phyloP scores from a whole-genome alignment of 1,139 yeast genomes.

The Debaryomyces coudertii region DNA sequence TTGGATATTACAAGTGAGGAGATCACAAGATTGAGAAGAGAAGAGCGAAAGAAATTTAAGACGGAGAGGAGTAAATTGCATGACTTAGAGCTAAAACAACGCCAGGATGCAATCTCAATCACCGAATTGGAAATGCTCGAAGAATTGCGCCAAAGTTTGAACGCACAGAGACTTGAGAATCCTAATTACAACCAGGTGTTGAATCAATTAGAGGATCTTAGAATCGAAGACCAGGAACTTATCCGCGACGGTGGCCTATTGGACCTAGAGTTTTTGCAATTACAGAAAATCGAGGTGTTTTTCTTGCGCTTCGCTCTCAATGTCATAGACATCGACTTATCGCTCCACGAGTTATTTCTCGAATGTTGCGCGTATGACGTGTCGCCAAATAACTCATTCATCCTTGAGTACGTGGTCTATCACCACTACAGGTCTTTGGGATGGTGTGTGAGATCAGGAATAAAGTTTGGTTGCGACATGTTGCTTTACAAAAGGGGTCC shows the following conservation, averaged over 20 bases:
- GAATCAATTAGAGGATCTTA: slow-evolving; percentile 23
- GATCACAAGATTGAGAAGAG: slow-evolving; percentile 71
- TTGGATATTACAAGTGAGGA: slow-evolving; percentile 63
- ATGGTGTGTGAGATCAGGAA: slow-evolving; percentile 93
- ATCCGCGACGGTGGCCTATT: slow-evolving; percentile 38
- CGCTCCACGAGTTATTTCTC: slow-evolving; percentile 31
- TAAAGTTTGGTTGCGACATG: slow-evolving; percentile 87
- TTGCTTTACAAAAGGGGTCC: slow-evolving; percentile 89
- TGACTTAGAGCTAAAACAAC: slow-evolving; percentile 34
- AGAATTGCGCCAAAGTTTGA: slow-evolving; percentile 25
- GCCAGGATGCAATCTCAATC: slow-evolving; percentile 26
- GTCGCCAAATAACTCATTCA: slow-evolving; percentile 41
- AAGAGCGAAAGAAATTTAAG: slow-evolving; percentile 74
- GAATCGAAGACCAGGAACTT: slow-evolving; percentile 41
- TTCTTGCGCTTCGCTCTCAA: slow-evolving; percentile 62
- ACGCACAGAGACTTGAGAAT: slow-evolving; percentile 23
- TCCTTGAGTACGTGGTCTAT: slow-evolving; percentile 69
- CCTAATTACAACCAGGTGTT: slow-evolving; percentile 15
- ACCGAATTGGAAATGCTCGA: slow-evolving; percentile 34
- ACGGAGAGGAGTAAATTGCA: slow-evolving; percentile 47
- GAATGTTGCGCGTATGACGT: slow-evolving; percentile 23
- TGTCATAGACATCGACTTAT: slow-evolving; percentile 30
- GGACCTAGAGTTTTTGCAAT: slow-evolving; percentile 67
- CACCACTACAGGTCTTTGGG: slow-evolving; percentile 88
- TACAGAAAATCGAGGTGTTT: slow-evolving; percentile 76